Base-by-base conservation (phyloP, 2,329 filamentous ascomycete genomes). In the Rugonectria rugulosa region DNA sequence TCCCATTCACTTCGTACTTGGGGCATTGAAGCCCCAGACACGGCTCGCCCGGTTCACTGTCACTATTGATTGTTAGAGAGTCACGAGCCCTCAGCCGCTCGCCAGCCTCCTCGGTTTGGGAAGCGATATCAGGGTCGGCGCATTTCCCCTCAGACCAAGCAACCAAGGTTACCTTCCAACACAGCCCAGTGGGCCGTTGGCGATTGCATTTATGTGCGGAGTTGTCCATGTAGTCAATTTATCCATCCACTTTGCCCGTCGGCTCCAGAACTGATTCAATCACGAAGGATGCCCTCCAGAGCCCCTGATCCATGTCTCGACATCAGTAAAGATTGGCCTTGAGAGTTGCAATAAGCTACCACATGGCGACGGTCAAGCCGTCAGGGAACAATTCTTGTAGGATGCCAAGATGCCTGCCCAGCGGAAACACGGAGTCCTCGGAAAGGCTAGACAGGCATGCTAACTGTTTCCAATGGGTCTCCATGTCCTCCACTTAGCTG, bases 381-480 rank as follows among this genome's bases (percentile, higher is more conserved):
- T 9, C 17, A 15, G 24, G 19, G 26, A n/a, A n/a, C n/a, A n/a
- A n/a, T n/a, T n/a, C n/a, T n/a, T n/a, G n/a, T n/a, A n/a, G 24
- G 46, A 38, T 20, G 8, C 3, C 15, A n/a, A 26, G 34, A 26
- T 24, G 17, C 11, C 34, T 38, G 23, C 24, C 24, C 6, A 29
- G 37, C 34, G 15, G 27, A 32, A 41, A 5, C 6, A 27, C 44
- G 51, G 51, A 44, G 31, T 36, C n/a, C 23, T 44, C 38, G 38
- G 24, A 44, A 32, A 9, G 36, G 17, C 44, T 34, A 41, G 34
- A 6, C 17, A 26, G 15, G 31, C 24, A 32, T 44, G 40, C 51
- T 48, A 43, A 27, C 44, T 23, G 31, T 54, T 36, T 48, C 37
- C n/a, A 17, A 42, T 36, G 36, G 43, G 29, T 5, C 21, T 19